Conservation (phyloP, 306 rosid genomes). For the Quercus robur region DNA sequence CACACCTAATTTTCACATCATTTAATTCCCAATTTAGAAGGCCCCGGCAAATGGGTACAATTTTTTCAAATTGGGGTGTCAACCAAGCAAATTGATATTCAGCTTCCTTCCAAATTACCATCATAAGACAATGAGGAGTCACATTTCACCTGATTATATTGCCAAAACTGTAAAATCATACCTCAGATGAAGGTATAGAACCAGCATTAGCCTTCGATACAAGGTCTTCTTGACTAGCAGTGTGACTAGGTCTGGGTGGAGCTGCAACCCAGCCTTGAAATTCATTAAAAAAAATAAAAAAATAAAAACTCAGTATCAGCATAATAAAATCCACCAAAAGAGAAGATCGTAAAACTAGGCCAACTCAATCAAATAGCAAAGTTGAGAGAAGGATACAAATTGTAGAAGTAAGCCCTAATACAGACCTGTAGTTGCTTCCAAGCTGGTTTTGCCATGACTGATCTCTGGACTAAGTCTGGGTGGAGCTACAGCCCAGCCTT, state of each 20-base stretch:
- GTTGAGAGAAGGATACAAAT: not conserved
- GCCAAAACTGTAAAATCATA: constrained; percentile 24
- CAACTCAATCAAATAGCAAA: constrained; percentile 10
- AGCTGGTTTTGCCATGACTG: constrained; percentile 43
- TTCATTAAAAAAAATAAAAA: not conserved
- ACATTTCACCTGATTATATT: no score
- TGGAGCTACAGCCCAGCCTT: constrained; percentile 46
- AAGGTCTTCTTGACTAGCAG: constrained; percentile 32
- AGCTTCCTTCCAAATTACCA: no score
- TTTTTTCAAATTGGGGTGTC: no score
- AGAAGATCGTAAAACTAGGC: constrained; percentile 6
- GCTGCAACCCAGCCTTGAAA: constrained; percentile 49
- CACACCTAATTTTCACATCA: no score
- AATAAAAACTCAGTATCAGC: constrained; percentile 16
- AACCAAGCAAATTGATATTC: no score
- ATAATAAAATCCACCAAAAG: constrained; percentile 11
- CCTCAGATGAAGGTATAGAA: constrained; percentile 53
- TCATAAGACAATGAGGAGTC: no score
- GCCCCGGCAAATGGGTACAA: no score
- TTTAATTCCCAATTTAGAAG: no score
- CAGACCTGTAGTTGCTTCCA: constrained; percentile 71
- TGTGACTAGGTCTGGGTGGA: constrained; percentile 38
- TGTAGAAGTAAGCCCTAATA: not conserved
- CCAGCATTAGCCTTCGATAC: constrained; percentile 38
- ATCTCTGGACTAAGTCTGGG: constrained; percentile 36